Conservation (phyloP, 306 rosid genomes). For the Prunus armeniaca region DNA sequence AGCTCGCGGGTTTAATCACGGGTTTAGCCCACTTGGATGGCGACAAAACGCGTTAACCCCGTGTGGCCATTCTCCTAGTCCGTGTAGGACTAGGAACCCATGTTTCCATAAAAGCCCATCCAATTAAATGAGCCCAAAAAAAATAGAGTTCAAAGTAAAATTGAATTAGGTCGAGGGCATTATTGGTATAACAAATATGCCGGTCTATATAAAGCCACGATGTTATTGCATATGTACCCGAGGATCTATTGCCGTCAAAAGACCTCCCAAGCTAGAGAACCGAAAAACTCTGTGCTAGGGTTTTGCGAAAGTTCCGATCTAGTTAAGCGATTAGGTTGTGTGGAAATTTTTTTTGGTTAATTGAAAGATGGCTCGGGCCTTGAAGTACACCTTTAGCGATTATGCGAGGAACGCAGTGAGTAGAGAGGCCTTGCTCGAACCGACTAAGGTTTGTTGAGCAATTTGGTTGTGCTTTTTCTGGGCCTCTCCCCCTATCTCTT, state of each 20-base stretch:
- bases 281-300: background rate
- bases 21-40: too few species aligned
- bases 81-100: background rate
- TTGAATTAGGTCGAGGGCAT: background rate
- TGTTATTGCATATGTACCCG: background rate
- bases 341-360: background rate
- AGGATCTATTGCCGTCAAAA: background rate
- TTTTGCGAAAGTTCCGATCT: background rate
- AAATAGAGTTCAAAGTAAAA: background rate
- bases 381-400: slow-evolving; percentile 59
- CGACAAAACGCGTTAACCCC: too few species aligned
- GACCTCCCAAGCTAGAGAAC: background rate
- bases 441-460: slow-evolving; percentile 96
- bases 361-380: slow-evolving; percentile 72
- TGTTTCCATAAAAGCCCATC: background rate
- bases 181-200: background rate
- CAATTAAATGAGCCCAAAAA: background rate
- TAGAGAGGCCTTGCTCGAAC: slow-evolving; percentile 67
- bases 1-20: slow-evolving; percentile 4
- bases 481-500: slow-evolving; percentile 16
- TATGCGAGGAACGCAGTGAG: slow-evolving; percentile 40
- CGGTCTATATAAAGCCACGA: slow-evolving; percentile 1
- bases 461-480: slow-evolving; percentile 25
- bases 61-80: too few species aligned
- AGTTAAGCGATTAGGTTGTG: background rate